phyloP scores from a whole-genome alignment of 2,329 filamentous ascomycete species.

The Nemania abortiva region DNA sequence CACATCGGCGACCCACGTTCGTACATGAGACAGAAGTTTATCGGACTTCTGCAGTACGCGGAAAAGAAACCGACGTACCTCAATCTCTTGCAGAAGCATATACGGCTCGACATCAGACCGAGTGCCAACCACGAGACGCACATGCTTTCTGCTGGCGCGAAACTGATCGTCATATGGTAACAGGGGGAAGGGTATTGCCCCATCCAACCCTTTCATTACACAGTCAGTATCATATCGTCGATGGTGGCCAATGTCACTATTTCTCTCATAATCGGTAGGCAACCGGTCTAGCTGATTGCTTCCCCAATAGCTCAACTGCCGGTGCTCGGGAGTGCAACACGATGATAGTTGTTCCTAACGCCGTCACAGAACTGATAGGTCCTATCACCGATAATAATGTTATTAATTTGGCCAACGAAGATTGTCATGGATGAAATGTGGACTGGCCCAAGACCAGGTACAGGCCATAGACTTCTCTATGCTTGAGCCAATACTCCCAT shows the following conservation, averaged over 20 bases:
- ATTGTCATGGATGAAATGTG: background rate
- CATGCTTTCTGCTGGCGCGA: slow-evolving; percentile 41
- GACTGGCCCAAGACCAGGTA: background rate
- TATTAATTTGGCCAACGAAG: background rate
- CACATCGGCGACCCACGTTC: slow-evolving; percentile 24
- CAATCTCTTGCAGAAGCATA: slow-evolving; percentile 31
- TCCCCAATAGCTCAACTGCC: slow-evolving; percentile 55
- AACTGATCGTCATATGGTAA: slow-evolving; percentile 44
- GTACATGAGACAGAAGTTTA: slow-evolving; percentile 22
- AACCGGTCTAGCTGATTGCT: slow-evolving; percentile 46
- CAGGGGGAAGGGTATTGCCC: slow-evolving; percentile 38
- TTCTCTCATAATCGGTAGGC: too few relatives aligned
- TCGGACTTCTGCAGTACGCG: slow-evolving; percentile 35
- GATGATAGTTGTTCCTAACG: slow-evolving; percentile 56
- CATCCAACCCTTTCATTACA: slow-evolving; percentile 42
- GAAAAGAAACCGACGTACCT: slow-evolving; percentile 38
- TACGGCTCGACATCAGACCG: slow-evolving; percentile 37
- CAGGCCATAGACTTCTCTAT: slow-evolving; percentile 53
- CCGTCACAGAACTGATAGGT: slow-evolving; percentile 55
- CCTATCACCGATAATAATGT: slow-evolving; percentile 38
- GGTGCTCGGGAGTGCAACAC: slow-evolving; percentile 55
- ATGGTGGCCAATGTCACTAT: slow-evolving; percentile 48
- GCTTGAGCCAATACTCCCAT: slow-evolving; percentile 57
- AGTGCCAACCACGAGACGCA: slow-evolving; percentile 51
- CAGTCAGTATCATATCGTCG: slow-evolving; percentile 18